Conservation (phyloP, 306 rosid species). For the Carpinus viminea region DNA sequence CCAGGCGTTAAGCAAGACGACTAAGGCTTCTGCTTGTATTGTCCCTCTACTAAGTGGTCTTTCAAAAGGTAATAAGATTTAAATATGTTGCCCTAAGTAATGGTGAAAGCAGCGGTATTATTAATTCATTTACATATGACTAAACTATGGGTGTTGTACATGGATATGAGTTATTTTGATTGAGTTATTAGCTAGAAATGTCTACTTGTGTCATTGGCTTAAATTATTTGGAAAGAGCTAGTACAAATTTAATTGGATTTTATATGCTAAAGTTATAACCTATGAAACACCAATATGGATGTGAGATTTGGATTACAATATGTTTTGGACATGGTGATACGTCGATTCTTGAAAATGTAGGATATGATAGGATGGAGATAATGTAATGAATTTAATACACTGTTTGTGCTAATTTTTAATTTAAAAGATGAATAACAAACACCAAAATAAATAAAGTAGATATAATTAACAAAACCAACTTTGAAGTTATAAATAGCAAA, state of each 20-base stretch:
- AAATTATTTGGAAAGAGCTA: not conserved
- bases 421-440: not conserved
- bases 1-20: slow-evolving; percentile 62
- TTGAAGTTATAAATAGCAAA: no score
- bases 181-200: not conserved
- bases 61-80: slow-evolving; percentile 61
- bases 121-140: not conserved
- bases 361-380: not conserved
- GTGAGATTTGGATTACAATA: not conserved
- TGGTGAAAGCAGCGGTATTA: not conserved
- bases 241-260: not conserved
- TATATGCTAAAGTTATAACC: not conserved
- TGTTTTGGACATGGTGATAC: not conserved
- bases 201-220: not conserved
- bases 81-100: not conserved
- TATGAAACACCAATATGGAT: not conserved
- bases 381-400: no score
- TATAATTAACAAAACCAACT: not conserved
- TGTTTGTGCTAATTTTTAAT: not conserved
- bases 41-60: slow-evolving; percentile 62
- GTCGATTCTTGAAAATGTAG: not conserved
- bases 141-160: not conserved
- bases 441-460: not conserved
- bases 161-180: not conserved
- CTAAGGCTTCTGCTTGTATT: slow-evolving; percentile 44